A percentile compares a stretch with the other conserved stretches of the same genome.
phyloP scores from a whole-genome alignment of 2,329 filamentous ascomycete species.

The Sarocladium oryzae region DNA sequence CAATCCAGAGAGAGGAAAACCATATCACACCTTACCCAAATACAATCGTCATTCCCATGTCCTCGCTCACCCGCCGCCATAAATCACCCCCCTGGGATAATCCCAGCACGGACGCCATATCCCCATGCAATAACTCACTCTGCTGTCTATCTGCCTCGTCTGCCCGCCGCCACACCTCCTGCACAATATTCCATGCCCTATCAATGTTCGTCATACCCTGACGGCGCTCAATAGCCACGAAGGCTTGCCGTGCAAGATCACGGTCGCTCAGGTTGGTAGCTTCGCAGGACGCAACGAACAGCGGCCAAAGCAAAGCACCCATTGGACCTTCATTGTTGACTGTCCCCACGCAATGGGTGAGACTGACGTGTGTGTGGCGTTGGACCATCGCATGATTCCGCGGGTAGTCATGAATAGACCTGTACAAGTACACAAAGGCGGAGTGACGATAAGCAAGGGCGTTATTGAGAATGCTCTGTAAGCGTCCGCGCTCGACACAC shows the following conservation, averaged over 20 bases:
- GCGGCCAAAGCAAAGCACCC: conserved; percentile 57
- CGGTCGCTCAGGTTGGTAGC: conserved; percentile 44
- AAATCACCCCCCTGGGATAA: conserved; percentile 29
- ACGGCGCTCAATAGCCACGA: conserved; percentile 45
- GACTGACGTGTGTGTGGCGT: conserved; percentile 41
- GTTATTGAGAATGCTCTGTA: conserved; percentile 51
- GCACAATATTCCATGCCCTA: conserved; percentile 52
- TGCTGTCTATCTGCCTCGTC: conserved; percentile 28
- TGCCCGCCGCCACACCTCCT: conserved; percentile 53
- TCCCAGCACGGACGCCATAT: conserved; percentile 1
- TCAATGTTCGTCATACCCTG: conserved; percentile 63
- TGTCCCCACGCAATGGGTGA: conserved; percentile 48
- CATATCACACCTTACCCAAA: conserved; percentile 37
- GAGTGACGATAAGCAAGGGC: conserved; percentile 55
- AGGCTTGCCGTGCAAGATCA: conserved; percentile 42
- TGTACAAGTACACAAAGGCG: conserved; percentile 51
- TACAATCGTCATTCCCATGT: conserved; percentile 53
- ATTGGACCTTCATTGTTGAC: conserved; percentile 52
- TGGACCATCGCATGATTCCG: conserved; percentile 46
- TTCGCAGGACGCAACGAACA: conserved; percentile 59
- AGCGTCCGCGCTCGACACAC: conserved; percentile 30
- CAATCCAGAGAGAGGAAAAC: no score
- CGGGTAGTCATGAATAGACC: conserved; percentile 43
- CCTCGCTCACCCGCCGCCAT: conserved; percentile 51
- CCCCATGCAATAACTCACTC: background rate